Conservation (phyloP, 1,284 basidiomycete genomes). For the Moesziomyces parantarcticus region DNA sequence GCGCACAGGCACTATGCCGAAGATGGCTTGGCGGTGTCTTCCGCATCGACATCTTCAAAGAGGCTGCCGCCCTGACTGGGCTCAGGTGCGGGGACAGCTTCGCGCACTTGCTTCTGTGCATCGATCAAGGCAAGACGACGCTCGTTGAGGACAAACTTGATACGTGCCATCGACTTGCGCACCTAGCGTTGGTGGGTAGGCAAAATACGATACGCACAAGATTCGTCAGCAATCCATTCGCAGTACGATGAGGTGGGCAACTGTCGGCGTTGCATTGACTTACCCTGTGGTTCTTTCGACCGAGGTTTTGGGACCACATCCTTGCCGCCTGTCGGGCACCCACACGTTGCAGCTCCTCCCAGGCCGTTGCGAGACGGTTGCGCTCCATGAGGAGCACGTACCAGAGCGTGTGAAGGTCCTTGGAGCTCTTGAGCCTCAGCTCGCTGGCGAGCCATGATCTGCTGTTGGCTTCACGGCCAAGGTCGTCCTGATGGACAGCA, state of each 20-base stretch:
- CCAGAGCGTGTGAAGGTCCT: constrained; percentile 66
- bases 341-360: constrained; percentile 59
- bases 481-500: constrained; percentile 41
- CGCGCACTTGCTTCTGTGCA: constrained; percentile 71
- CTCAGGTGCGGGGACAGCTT: constrained; percentile 15
- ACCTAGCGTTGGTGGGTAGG: constrained; percentile 72
- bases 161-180: constrained; percentile 94
- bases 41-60: constrained; percentile 20
- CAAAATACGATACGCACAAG: neutral
- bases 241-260: neutral
- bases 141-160: constrained; percentile 93
- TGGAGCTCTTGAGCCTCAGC: constrained; percentile 58
- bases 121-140: constrained; percentile 81
- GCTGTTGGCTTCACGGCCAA: constrained; percentile 41
- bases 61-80: constrained; percentile 20
- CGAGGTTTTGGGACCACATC: constrained; percentile 52
- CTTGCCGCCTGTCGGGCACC: constrained; percentile 47
- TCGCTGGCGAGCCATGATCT: constrained; percentile 63
- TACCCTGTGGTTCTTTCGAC: constrained; percentile 58
- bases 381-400: constrained; percentile 64
- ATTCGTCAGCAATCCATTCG: neutral
- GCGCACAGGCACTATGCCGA: constrained; percentile 4
- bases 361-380: constrained; percentile 59
- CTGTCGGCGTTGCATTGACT: constrained; percentile 11
- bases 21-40: constrained; percentile 1